A percentile compares a stretch with the other conserved stretches of the same genome.
These are phyloP conservation scores for Suhomyces tanzawaensis DNA, from an alignment of 805 yeast species.

Conservation along the genomic window DNA sequence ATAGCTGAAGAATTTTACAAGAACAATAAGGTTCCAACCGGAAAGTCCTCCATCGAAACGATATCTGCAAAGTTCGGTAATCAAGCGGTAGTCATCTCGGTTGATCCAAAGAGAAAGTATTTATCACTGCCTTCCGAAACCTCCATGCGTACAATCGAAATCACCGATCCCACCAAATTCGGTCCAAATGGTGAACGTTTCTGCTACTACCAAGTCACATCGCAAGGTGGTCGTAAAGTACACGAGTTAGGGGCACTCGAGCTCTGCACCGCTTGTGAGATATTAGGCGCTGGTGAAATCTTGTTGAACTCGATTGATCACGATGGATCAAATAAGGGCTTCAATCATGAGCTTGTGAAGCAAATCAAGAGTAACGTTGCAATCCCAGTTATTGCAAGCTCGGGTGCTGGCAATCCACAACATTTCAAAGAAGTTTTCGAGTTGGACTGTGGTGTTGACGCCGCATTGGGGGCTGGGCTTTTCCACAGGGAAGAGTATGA, in stretches of 20 bases:
- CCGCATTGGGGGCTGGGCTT: slow-evolving; percentile 98
- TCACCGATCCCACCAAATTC: slow-evolving; percentile 43
- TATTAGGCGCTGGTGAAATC: slow-evolving; percentile 94
- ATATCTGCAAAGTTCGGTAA: slow-evolving; percentile 90
- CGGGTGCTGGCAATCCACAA: slow-evolving; percentile 93
- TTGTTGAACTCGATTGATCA: slow-evolving; percentile 91
- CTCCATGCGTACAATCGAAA: slow-evolving; percentile 60
- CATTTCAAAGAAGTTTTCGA: slow-evolving; percentile 88
- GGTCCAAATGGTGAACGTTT: slow-evolving; percentile 90
- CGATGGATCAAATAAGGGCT: slow-evolving; percentile 96
- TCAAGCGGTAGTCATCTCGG: slow-evolving; percentile 97
- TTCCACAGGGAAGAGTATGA: slow-evolving; percentile 94
- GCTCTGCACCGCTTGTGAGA: slow-evolving; percentile 83
- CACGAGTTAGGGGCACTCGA: slow-evolving; percentile 89
- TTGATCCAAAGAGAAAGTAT: slow-evolving; percentile 92
- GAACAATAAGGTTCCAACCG: slow-evolving; percentile 56
- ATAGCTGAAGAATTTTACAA: slow-evolving; percentile 84
- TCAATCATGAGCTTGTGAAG: slow-evolving; percentile 77
- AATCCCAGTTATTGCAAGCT: slow-evolving; percentile 95
- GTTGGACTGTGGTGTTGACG: slow-evolving; percentile 76
- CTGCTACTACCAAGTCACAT: slow-evolving; percentile 94
- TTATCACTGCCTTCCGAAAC: slow-evolving; percentile 61
- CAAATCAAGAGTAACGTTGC: slow-evolving; percentile 74
- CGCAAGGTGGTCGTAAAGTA: slow-evolving; percentile 91
- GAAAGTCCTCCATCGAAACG: slow-evolving; percentile 87